A percentile compares a stretch with the other conserved stretches of the same genome.
phyloP scores from a whole-genome alignment of 2,329 filamentous ascomycete species.

The Falciphora oryzae region DNA sequence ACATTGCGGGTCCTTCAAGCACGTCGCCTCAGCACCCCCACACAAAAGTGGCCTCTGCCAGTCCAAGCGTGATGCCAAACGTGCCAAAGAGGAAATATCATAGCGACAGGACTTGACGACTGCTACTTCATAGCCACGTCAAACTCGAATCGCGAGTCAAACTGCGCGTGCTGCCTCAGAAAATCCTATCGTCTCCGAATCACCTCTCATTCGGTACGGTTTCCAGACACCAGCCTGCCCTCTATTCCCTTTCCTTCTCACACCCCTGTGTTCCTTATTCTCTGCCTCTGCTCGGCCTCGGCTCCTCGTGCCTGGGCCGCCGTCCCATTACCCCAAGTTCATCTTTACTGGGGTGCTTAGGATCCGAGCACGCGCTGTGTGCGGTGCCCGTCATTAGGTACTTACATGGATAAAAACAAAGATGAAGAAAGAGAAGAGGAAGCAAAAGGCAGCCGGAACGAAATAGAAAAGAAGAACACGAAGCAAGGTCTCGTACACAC shows the following conservation, averaged over 20 bases:
- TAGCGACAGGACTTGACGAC: not conserved
- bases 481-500: not conserved
- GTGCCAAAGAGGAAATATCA: not conserved
- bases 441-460: not conserved
- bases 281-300: not conserved
- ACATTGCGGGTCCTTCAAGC: not conserved
- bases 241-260: not conserved
- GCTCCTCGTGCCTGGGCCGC: too few relatives aligned
- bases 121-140: not conserved
- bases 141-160: not conserved
- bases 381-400: not conserved
- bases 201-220: not conserved
- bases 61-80: not conserved
- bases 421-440: slow-evolving; percentile 5
- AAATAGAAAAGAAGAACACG: slow-evolving; percentile 1
- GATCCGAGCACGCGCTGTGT: not conserved
- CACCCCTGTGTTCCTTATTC: not conserved
- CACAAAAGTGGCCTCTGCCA: not conserved
- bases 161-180: not conserved
- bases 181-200: not conserved
- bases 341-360: too few relatives aligned
- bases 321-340: too few relatives aligned
- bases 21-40: not conserved
- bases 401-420: not conserved
- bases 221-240: not conserved